Conservation (phyloP, 2,329 filamentous ascomycete genomes). For the Aureobasidium namibiae region DNA sequence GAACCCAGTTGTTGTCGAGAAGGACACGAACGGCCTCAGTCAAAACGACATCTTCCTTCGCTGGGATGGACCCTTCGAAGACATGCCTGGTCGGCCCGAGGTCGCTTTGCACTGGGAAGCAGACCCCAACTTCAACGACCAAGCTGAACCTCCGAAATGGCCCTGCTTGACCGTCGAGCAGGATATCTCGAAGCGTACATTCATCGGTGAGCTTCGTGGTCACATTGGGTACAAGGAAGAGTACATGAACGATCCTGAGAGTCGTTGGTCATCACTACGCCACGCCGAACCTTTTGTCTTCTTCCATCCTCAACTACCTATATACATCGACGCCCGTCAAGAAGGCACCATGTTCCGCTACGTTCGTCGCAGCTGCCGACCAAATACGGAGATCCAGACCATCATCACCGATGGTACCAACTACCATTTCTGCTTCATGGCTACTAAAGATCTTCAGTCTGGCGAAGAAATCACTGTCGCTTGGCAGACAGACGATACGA, state of each 20-base stretch:
- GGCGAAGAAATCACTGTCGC: constrained; percentile 60
- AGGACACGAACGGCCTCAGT: constrained; percentile 55
- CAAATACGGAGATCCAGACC: constrained; percentile 82
- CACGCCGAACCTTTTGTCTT: constrained; percentile 48
- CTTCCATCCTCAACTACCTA: constrained; percentile 74
- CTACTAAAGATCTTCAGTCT: constrained; percentile 67
- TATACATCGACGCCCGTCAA: constrained; percentile 85
- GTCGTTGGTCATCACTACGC: constrained; percentile 39
- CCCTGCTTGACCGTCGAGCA: constrained; percentile 54
- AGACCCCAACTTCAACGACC: constrained; percentile 38
- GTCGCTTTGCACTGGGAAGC: constrained; percentile 47
- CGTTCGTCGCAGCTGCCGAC: constrained; percentile 82
- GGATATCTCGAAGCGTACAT: constrained; percentile 42
- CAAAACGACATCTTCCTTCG: constrained; percentile 63
- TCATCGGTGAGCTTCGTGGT: constrained; percentile 64
- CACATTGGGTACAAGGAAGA: constrained; percentile 40
- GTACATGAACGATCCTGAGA: constrained; percentile 37
- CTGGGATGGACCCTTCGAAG: constrained; percentile 47
- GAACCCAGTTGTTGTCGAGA: constrained; percentile 59
- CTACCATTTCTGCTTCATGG: constrained; percentile 90
- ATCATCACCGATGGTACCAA: constrained; percentile 69
- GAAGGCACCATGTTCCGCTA: constrained; percentile 84
- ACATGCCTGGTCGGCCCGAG: constrained; percentile 43
- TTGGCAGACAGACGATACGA: constrained; percentile 30
- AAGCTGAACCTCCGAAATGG: constrained; percentile 59